phyloP scores from a whole-genome alignment of 2,329 filamentous ascomycete genomes.

The Volutella citrinella region DNA sequence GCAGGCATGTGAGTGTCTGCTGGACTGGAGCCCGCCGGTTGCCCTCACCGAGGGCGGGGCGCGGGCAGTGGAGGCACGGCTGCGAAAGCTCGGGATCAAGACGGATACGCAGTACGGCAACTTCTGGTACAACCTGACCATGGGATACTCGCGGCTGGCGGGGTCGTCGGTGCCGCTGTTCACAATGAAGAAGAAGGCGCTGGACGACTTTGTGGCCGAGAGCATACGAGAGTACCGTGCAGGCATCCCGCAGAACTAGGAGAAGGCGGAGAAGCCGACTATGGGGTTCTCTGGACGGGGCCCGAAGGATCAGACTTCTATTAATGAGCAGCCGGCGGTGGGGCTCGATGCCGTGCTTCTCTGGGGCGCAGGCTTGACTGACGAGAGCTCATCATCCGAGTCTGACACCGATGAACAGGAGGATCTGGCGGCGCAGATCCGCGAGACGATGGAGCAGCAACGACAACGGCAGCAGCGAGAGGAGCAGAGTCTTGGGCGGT shows the following conservation, averaged over 20 bases:
- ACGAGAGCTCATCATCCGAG: conserved; percentile 16
- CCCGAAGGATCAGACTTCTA: too few relatives aligned
- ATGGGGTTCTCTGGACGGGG: too few relatives aligned
- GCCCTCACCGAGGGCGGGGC: conserved; percentile 6
- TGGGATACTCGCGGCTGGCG: conserved; percentile 15
- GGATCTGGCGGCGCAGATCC: too few relatives aligned
- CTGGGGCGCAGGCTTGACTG: conserved; percentile 15
- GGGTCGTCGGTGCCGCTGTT: conserved; percentile 22
- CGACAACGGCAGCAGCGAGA: too few relatives aligned
- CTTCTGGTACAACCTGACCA: conserved; percentile 24
- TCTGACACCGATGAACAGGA: conserved; percentile 7
- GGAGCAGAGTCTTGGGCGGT: too few relatives aligned
- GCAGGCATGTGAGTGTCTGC: conserved; percentile 13
- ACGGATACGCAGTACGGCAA: conserved; percentile 14
- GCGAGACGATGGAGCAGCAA: too few relatives aligned
- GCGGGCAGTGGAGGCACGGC: conserved; percentile 13
- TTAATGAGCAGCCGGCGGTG: conserved; percentile 6
- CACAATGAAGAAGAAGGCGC: conserved; percentile 20
- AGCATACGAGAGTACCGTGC: conserved; percentile 10
- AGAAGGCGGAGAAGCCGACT: conserved; percentile 1
- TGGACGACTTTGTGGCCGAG: conserved; percentile 20
- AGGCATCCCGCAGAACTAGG: background rate
- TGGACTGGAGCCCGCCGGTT: conserved; percentile 11
- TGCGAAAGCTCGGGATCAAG: conserved; percentile 14
- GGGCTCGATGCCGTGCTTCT: conserved; percentile 19